A percentile compares a stretch with the other conserved stretches of the same genome.
Conservation (phyloP, 1,284 basidiomycete genomes). For the Cutaneotrichosporon spelunceum region DNA sequence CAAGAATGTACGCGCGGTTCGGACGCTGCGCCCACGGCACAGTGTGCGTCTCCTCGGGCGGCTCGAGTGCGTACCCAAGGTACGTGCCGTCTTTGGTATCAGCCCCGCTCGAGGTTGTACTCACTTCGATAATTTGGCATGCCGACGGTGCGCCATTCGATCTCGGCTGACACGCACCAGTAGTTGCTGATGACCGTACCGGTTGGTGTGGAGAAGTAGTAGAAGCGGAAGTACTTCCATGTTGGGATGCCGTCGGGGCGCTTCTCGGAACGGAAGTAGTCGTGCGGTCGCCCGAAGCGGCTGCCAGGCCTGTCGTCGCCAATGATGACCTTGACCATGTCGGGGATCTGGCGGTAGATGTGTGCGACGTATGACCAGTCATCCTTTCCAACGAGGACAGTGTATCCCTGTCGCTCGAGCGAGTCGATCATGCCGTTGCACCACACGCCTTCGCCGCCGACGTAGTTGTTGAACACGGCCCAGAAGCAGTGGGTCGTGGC, state of each 20-base stretch:
- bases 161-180: constrained; percentile 21
- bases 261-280: constrained; percentile 16
- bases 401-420: constrained; percentile 29
- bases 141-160: constrained; percentile 2
- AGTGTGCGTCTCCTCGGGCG: neutral
- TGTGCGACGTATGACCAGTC: constrained; percentile 27
- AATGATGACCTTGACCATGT: constrained; percentile 27
- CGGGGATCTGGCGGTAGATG: constrained; percentile 29
- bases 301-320: constrained; percentile 4
- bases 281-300: neutral
- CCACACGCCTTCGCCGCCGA: constrained; percentile 21
- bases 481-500: constrained; percentile 14
- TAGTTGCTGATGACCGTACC: constrained; percentile 21
- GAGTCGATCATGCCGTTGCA: constrained; percentile 11
- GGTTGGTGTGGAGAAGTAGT: constrained; percentile 25
- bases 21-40: constrained; percentile 19
- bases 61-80: constrained; percentile 20
- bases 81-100: constrained; percentile 3
- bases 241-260: constrained; percentile 28
- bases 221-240: constrained; percentile 32
- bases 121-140: neutral
- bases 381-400: constrained; percentile 17
- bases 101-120: too few relatives aligned
- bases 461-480: constrained; percentile 12
- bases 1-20: constrained; percentile 27